These are phyloP conservation scores for Cladorrhinum sp. DNA, from an alignment of 2,329 filamentous ascomycete genomes.

Conservation along the genomic window DNA sequence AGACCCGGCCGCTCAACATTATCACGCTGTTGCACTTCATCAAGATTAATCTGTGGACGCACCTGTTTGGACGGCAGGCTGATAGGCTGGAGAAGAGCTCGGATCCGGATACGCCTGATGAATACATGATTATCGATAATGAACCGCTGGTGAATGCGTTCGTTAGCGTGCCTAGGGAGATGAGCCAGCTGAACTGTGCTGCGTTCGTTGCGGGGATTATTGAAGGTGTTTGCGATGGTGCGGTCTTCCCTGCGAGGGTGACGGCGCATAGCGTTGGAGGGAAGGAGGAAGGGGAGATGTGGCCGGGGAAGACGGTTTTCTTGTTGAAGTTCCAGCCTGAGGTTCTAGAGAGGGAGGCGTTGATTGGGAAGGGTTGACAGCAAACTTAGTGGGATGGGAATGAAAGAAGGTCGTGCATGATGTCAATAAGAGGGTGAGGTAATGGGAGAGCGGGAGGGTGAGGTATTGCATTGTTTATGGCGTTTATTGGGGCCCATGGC, in stretches of 20 bases:
- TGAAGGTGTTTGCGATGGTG: slow-evolving; percentile 92
- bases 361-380: slow-evolving; percentile 50
- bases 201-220: slow-evolving; percentile 94
- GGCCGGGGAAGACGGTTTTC: slow-evolving; percentile 95
- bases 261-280: slow-evolving; percentile 77
- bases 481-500: slow-evolving; percentile 11
- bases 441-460: background rate
- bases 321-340: slow-evolving; percentile 88
- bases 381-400: too few relatives aligned
- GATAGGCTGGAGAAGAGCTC: slow-evolving; percentile 89
- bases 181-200: slow-evolving; percentile 94
- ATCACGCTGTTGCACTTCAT: slow-evolving; percentile 93
- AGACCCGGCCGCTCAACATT: slow-evolving; percentile 80
- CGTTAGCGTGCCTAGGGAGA: slow-evolving; percentile 88
- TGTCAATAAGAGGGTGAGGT: slow-evolving; percentile 3
- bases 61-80: slow-evolving; percentile 86
- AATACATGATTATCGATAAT: slow-evolving; percentile 99
- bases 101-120: slow-evolving; percentile 77
- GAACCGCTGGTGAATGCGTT: slow-evolving; percentile 94
- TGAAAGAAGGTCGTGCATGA: background rate
- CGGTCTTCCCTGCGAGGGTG: slow-evolving; percentile 83
- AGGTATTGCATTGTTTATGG: slow-evolving; percentile 13
- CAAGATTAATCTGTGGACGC: slow-evolving; percentile 85
- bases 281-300: slow-evolving; percentile 70
- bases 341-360: slow-evolving; percentile 87